Evolutionary conservation across 192 early-diverging fungal genomes (phyloP), one percentile per base, ranked within the genome.

Genomic region (Podila verticillata): DNA sequence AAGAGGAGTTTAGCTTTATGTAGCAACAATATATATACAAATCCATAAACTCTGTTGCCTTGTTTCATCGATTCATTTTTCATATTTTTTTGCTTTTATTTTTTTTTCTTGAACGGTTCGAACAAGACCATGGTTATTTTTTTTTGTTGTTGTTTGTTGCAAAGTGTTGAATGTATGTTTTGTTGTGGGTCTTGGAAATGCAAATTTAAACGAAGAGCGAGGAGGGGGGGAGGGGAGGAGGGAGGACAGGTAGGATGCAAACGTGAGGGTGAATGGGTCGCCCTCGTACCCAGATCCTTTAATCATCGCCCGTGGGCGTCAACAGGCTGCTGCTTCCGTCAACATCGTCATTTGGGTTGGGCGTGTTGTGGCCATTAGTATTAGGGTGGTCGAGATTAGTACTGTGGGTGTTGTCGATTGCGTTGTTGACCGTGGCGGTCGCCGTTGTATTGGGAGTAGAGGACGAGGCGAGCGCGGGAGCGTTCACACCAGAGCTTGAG

Each of bases 1-100:
- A 80, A 20, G 77, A 80, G 9, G 77, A 80, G 28, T 80, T 66
- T 30, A 58, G 34, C 24, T 66, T 79, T 57, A 7, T 8, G 22
- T 54, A 24, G 44, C 15, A 12, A 54, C 19, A 9, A 54, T 54
- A 54, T 15, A 7, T 9, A 47, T 47, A 47, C 44, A 47, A 47
- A 47, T 4, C 2, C 0, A 26, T 54, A 24, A 54, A 54, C n/a
- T 24, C 8, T 7, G 7, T 26, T 54, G 20, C 15, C 15, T 47
- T 15, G 12, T 48, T 54, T 51, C 22, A 6, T 51, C 15, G 7
- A 6, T 51, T 51, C 51, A 24, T 54, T 54, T 54, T 54, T 54
- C 20, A 20, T 54, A 54, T 24, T 54, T 9, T 24, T 54, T 26
- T 54, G 22, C 51, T 24, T 24, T 26, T 51, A 39, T 39, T 35